Evolutionary conservation across 495 filamentous ascomycete genomes (phyloP).

Genomic region (Neohortaea acidophila): DNA sequence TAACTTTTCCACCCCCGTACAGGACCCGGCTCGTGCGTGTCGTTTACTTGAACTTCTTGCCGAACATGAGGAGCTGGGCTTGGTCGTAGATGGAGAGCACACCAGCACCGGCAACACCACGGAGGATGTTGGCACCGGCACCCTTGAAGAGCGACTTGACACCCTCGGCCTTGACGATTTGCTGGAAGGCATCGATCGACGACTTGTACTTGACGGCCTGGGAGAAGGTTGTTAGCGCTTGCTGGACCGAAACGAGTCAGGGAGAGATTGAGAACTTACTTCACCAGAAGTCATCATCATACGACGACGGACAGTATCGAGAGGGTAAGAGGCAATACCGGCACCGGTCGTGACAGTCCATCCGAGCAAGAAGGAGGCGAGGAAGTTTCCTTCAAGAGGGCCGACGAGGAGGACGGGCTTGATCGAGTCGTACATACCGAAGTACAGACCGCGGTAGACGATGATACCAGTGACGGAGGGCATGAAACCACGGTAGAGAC

Average conservation of each 20-base stretch:
- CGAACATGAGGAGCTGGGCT: constrained; percentile 95
- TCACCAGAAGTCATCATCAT: constrained; percentile 99
- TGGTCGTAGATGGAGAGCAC: constrained; percentile 99
- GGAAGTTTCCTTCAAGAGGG: constrained; percentile 89
- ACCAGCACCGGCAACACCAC: constrained; percentile 99
- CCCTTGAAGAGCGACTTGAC: constrained; percentile 98
- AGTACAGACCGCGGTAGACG: constrained; percentile 99
- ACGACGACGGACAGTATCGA: constrained; percentile 98
- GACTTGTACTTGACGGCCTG: constrained; percentile 98
- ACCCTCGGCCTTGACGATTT: constrained; percentile 96
- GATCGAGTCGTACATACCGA: constrained; percentile 99
- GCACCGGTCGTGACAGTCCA: constrained; percentile 99
- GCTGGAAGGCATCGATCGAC: constrained; percentile 81
- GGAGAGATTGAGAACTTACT: constrained; percentile 31
- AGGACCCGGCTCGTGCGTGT: constrained; percentile 34
- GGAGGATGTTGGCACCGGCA: constrained; percentile 99
- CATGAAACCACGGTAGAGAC: constrained; percentile 99
- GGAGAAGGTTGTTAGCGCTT: constrained; percentile 6
- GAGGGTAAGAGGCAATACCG: constrained; percentile 99
- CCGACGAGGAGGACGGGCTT: constrained; percentile 95
- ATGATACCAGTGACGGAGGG: constrained; percentile 96
- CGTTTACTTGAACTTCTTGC: constrained; percentile 96
- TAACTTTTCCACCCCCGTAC: too few relatives aligned
- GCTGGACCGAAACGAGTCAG: background rate
- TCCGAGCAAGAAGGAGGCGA: constrained; percentile 95